A percentile compares a stretch with the other conserved stretches of the same genome.
Conservation (phyloP, 345 rosid genomes). For the Salix caprea region DNA sequence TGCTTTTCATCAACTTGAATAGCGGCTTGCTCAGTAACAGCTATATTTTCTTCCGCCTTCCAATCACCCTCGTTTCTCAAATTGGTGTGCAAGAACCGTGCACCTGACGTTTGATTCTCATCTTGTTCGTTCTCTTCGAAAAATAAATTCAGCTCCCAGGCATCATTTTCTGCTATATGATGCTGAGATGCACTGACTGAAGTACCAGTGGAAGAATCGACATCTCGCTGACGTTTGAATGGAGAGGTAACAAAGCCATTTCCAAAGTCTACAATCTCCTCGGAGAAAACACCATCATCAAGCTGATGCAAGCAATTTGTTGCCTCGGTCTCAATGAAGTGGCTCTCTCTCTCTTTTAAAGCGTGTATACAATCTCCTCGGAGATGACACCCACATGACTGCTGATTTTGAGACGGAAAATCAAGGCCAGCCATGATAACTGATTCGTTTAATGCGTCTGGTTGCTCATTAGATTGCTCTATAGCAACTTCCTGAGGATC, state of each 20-base stretch:
- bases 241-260: not conserved
- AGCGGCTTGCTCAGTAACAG: not conserved
- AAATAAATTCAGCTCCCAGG: constrained; percentile 5
- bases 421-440: not conserved
- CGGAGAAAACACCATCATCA: constrained; percentile 5
- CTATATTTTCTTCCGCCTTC: constrained; percentile 1
- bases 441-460: constrained; percentile 3
- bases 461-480: constrained; percentile 1
- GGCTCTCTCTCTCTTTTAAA: not conserved
- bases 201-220: not conserved
- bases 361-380: no score
- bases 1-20: constrained; percentile 5
- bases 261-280: constrained; percentile 1
- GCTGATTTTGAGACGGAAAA: not conserved
- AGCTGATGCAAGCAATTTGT: not conserved
- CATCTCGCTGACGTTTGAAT: not conserved
- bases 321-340: constrained; percentile 2
- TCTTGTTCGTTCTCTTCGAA: constrained; percentile 3
- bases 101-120: constrained; percentile 1
- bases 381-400: not conserved
- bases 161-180: constrained; percentile 11
- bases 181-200: not conserved
- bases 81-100: not conserved
- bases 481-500: not conserved
- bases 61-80: not conserved